Percentiles rank a stretch among this genome's conserved stretches.
Evolutionary conservation across 768 basidiomycete genomes (phyloP).

Genomic region (Agaricus blazei): DNA sequence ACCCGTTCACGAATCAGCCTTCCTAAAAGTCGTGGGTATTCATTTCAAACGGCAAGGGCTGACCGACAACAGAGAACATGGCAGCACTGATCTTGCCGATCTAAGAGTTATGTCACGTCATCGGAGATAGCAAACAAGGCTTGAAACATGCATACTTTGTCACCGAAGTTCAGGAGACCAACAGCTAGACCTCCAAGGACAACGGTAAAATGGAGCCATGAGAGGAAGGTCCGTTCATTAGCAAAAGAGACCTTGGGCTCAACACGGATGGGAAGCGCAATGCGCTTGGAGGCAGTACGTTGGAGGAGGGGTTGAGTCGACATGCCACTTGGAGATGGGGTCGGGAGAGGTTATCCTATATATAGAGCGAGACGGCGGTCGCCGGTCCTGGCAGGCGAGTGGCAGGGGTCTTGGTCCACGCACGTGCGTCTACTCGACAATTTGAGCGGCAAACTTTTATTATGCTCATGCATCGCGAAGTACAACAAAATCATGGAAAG

Average conservation of each 20-base stretch:
- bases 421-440: conserved; percentile 10
- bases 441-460: too few relatives aligned
- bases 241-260: conserved; percentile 95
- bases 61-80: conserved; percentile 93
- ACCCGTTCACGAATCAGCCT: neutral
- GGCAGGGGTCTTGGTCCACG: neutral
- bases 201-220: conserved; percentile 98
- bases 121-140: neutral
- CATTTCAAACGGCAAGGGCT: conserved; percentile 9
- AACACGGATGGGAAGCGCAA: conserved; percentile 91
- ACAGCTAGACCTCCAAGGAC: conserved; percentile 95
- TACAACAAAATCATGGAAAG: neutral
- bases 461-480: too few relatives aligned
- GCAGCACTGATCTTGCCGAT: conserved; percentile 94
- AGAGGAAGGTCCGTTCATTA: conserved; percentile 93
- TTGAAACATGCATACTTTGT: conserved; percentile 58
- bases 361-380: neutral
- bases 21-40: neutral
- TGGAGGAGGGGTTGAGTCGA: conserved; percentile 97
- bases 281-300: conserved; percentile 90
- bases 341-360: neutral
- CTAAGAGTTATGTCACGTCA: conserved; percentile 18
- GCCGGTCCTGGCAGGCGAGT: neutral
- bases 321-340: conserved; percentile 42
- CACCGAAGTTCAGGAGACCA: conserved; percentile 96